A percentile compares a stretch with the other conserved stretches of the same genome.
These are phyloP conservation scores for Aureobasidium vineae DNA, from an alignment of 2,329 filamentous ascomycete species.

Conservation along the genomic window DNA sequence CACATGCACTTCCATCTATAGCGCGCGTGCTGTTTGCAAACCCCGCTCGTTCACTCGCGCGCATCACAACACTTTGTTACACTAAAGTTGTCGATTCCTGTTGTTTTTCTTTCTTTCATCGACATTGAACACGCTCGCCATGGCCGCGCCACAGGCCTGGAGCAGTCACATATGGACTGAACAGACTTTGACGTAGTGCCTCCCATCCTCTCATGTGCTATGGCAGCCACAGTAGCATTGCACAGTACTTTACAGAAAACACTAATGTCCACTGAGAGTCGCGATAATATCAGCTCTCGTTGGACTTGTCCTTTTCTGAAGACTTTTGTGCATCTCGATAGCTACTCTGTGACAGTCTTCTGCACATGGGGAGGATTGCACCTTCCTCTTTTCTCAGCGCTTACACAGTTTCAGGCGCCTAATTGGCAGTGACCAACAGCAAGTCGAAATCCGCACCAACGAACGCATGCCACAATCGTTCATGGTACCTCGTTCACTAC, in stretches of 20 bases:
- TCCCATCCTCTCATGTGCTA: not conserved
- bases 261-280: not conserved
- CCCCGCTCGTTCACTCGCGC: not conserved
- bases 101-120: not conserved
- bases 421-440: not conserved
- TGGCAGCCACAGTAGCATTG: not conserved
- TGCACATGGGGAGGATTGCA: no score
- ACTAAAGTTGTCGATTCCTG: not conserved
- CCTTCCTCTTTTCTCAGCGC: not conserved
- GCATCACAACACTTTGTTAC: slow-evolving; percentile 1
- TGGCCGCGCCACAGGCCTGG: slow-evolving; percentile 4
- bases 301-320: not conserved
- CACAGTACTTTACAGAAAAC: not conserved
- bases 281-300: not conserved
- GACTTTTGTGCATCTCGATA: not conserved
- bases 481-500: not conserved
- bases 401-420: not conserved
- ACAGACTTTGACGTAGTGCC: not conserved
- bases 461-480: slow-evolving; percentile 7
- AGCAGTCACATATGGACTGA: slow-evolving; percentile 2
- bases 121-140: not conserved
- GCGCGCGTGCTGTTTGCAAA: slow-evolving; percentile 6
- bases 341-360: not conserved
- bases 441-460: not conserved
- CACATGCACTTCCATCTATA: not conserved